Percentiles rank a stretch among this genome's conserved stretches.
Evolutionary conservation across 768 basidiomycete genomes (phyloP).

Genomic region (Xerocomellus chrysenteron): DNA sequence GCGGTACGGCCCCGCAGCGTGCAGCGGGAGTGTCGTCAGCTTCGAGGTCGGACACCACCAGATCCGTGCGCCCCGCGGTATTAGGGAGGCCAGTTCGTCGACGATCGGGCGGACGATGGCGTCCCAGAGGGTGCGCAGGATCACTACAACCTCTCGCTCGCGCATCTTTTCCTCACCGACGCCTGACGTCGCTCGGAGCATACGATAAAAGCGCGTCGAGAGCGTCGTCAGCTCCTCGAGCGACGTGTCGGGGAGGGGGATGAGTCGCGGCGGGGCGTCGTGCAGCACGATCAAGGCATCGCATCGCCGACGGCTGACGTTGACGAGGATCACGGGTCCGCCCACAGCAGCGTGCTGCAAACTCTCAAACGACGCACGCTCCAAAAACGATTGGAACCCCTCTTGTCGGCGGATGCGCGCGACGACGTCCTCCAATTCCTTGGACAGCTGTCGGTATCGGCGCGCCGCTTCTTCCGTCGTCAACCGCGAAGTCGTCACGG

Average conservation of each 20-base stretch:
- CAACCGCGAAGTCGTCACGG: background rate
- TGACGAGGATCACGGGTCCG: conserved; percentile 40
- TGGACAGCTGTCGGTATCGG: conserved; percentile 14
- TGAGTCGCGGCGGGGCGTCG: conserved; percentile 15
- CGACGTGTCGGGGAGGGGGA: conserved; percentile 18
- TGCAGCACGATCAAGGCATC: conserved; percentile 39
- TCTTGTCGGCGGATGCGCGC: conserved; percentile 21
- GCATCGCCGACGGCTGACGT: conserved; percentile 32
- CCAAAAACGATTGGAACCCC: conserved; percentile 34
- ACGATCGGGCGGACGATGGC: conserved; percentile 21
- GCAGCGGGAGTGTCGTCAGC: conserved; percentile 31
- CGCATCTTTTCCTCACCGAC: conserved; percentile 24
- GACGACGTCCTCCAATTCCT: conserved; percentile 21
- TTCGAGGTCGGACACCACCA: conserved; percentile 37
- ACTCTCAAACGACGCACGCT: conserved; percentile 17
- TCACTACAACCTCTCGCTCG: conserved; percentile 11
- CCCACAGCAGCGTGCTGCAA: conserved; percentile 20
- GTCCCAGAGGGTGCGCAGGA: conserved; percentile 28
- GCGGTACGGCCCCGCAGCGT: conserved; percentile 33
- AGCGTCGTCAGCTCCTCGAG: conserved; percentile 10
- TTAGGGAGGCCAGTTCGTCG: conserved; percentile 9
- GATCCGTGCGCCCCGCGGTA: conserved; percentile 26
- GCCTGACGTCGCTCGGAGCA: conserved; percentile 4
- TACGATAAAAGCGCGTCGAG: conserved; percentile 1
- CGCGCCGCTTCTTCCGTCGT: conserved; percentile 15